Percentiles rank a stretch among this genome's conserved stretches.
These are phyloP conservation scores for Solanum bulbocastanum DNA, from an alignment of 257 asterid species.

Conservation along the genomic window DNA sequence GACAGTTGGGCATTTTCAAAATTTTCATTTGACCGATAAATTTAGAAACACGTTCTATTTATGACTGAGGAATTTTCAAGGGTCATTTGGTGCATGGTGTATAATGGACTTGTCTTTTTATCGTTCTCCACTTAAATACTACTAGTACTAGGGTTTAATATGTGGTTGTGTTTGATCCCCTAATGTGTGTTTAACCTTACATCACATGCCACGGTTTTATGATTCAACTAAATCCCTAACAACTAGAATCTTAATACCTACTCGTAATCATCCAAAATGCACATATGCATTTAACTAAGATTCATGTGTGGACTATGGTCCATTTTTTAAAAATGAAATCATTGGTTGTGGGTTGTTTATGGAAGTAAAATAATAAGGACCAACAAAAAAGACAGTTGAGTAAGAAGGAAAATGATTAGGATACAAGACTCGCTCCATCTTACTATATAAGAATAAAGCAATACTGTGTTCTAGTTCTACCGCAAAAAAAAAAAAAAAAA, in stretches of 20 bases:
- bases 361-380: neutral
- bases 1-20: neutral
- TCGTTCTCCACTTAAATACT: neutral
- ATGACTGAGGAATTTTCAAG: neutral
- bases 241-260: neutral
- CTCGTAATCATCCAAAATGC: neutral
- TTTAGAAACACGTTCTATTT: neutral
- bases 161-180: neutral
- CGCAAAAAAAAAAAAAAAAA: neutral
- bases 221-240: neutral
- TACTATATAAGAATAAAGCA: neutral
- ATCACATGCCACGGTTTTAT: neutral
- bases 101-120: neutral
- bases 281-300: neutral
- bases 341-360: neutral
- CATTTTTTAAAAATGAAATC: neutral
- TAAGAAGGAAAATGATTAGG: too few relatives aligned
- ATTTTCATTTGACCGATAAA: neutral
- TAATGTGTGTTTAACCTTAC: neutral
- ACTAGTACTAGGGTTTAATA: neutral
- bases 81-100: neutral
- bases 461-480: neutral
- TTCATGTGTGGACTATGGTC: neutral
- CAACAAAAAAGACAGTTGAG: neutral
- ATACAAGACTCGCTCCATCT: too few relatives aligned